Percentiles rank a stretch among this genome's conserved stretches.
phyloP scores from a whole-genome alignment of 78 protist genomes.

The Monosiga brevicollis region DNA sequence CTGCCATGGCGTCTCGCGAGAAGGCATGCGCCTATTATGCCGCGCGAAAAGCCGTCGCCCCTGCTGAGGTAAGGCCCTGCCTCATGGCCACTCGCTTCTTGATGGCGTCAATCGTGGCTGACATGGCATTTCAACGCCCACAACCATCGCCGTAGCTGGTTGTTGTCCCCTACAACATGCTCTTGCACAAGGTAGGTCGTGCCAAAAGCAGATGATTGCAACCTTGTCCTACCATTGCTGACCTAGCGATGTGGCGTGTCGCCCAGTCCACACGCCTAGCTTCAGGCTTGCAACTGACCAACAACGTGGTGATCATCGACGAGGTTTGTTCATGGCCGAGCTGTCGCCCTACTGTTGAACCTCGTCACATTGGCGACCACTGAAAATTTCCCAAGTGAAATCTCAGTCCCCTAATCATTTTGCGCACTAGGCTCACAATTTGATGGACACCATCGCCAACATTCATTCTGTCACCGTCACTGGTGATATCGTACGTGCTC shows the following conservation, averaged over 20 bases:
- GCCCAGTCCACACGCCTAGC: conserved; percentile 21
- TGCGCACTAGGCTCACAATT: conserved; percentile 73
- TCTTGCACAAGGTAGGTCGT: conserved; percentile 27
- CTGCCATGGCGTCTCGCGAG: conserved; percentile 8
- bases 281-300: conserved; percentile 26
- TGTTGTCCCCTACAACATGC: conserved; percentile 43
- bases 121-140: too few species aligned
- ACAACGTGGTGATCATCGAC: conserved; percentile 51
- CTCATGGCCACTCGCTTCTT: too few species aligned
- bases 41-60: conserved; percentile 2
- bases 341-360: too few species aligned
- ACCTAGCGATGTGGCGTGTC: too few species aligned
- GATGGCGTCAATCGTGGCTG: too few species aligned
- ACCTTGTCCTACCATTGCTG: too few species aligned
- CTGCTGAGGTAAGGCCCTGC: neutral
- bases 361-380: too few species aligned
- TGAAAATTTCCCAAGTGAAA: too few species aligned
- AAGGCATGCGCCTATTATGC: conserved; percentile 49
- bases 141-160: conserved; percentile 37
- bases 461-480: conserved; percentile 22
- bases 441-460: conserved; percentile 51
- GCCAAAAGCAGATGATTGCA: too few species aligned
- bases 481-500: neutral
- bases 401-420: too few species aligned
- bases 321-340: too few species aligned